Conservation (phyloP, 306 rosid genomes). For the Glycine soja region DNA sequence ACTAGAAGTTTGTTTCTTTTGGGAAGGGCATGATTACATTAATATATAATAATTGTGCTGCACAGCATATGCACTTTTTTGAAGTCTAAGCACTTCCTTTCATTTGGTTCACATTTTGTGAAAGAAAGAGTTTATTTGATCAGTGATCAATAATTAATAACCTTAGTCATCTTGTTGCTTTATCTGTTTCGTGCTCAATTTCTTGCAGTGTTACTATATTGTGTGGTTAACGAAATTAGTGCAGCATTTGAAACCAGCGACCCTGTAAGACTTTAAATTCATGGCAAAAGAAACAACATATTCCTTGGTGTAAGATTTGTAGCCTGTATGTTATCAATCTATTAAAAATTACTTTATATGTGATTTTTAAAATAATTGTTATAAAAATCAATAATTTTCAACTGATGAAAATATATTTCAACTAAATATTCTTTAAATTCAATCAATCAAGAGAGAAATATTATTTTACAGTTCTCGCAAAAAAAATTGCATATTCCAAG, state of each 20-base stretch:
- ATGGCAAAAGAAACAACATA: too few species aligned
- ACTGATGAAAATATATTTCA: too few species aligned
- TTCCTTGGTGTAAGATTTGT: too few species aligned
- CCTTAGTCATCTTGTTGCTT: neutral
- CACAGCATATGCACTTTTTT: slow-evolving; percentile 10
- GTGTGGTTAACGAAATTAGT: neutral
- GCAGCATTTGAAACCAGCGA: neutral
- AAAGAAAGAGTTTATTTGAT: slow-evolving; percentile 7
- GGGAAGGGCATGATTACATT: neutral
- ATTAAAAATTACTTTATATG: too few species aligned
- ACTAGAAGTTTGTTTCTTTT: slow-evolving; percentile 4
- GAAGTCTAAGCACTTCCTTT: neutral
- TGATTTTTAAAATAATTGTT: too few species aligned
- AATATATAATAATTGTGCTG: neutral
- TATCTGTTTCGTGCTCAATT: neutral
- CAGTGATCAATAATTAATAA: neutral
- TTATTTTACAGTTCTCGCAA: too few species aligned
- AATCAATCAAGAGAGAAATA: too few species aligned
- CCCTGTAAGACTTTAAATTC: too few species aligned
- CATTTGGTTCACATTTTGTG: slow-evolving; percentile 22
- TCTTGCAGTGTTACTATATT: neutral
- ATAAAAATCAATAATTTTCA: too few species aligned
- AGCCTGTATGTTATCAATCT: too few species aligned
- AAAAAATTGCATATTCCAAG: too few species aligned
- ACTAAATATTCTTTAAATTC: too few species aligned